These are phyloP conservation scores for Heliocybe sulcata DNA, from an alignment of 1,284 basidiomycete genomes.

Conservation along the genomic window DNA sequence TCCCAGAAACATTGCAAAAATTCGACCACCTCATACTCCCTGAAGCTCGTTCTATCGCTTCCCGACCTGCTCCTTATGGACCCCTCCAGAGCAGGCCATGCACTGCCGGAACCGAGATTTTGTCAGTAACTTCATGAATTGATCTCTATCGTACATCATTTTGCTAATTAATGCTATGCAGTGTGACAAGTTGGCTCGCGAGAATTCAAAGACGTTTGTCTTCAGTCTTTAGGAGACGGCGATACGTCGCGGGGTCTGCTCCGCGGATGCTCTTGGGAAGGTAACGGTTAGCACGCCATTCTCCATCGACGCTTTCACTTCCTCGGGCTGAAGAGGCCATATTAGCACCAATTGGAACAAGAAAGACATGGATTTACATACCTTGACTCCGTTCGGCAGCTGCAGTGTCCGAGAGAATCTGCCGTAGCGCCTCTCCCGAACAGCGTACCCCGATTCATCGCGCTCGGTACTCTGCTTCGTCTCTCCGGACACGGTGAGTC, in stretches of 20 bases:
- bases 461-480: conserved; percentile 15
- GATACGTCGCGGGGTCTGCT: conserved; percentile 28
- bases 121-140: too few relatives aligned
- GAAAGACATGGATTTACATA: not conserved
- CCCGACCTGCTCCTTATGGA: too few relatives aligned
- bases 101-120: too few relatives aligned
- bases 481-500: conserved; percentile 9
- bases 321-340: conserved; percentile 13
- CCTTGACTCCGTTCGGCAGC: conserved; percentile 30
- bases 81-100: too few relatives aligned
- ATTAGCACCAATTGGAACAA: not conserved
- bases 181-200: too few relatives aligned
- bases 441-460: conserved; percentile 23
- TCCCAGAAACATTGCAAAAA: too few relatives aligned
- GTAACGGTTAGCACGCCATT: conserved; percentile 34
- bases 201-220: too few relatives aligned
- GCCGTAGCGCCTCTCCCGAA: conserved; percentile 28
- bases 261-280: conserved; percentile 33
- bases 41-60: too few relatives aligned
- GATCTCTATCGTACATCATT: too few relatives aligned
- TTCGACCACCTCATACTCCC: too few relatives aligned
- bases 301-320: conserved; percentile 36
- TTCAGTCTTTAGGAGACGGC: conserved; percentile 16
- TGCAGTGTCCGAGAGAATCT: conserved; percentile 28
- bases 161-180: too few relatives aligned